Percentiles rank a stretch among this genome's conserved stretches.
These are phyloP conservation scores for Pseudogymnoascus sp. DNA, from an alignment of 2,329 filamentous ascomycete genomes.

Conservation along the genomic window DNA sequence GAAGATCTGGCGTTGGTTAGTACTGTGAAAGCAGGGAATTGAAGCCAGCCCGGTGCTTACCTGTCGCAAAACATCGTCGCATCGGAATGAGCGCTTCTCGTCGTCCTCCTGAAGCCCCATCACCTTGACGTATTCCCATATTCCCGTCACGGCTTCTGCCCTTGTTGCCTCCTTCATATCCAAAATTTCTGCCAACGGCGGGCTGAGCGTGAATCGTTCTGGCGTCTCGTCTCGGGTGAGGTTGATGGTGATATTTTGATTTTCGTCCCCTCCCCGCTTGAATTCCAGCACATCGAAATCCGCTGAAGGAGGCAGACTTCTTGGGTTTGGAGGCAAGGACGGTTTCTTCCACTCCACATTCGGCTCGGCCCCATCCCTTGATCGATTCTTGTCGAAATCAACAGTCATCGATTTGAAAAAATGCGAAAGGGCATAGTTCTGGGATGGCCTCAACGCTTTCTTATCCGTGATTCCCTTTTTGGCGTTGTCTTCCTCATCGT, in stretches of 20 bases:
- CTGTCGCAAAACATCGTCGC: constrained; percentile 72
- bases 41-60: constrained; percentile 42
- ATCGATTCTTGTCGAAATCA: constrained; percentile 60
- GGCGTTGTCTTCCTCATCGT: constrained; percentile 42
- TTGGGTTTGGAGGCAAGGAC: constrained; percentile 39
- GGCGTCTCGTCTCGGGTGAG: constrained; percentile 76
- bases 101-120: constrained; percentile 88
- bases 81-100: constrained; percentile 86
- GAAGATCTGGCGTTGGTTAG: constrained; percentile 51
- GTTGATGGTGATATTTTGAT: constrained; percentile 83
- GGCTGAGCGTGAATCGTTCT: constrained; percentile 74
- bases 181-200: constrained; percentile 71
- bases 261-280: constrained; percentile 85
- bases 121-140: constrained; percentile 91
- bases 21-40: background rate
- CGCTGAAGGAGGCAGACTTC: constrained; percentile 47
- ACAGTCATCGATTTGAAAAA: constrained; percentile 78
- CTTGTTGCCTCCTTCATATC: constrained; percentile 83
- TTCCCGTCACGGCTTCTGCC: constrained; percentile 77
- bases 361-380: constrained; percentile 46
- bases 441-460: constrained; percentile 33
- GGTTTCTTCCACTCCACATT: constrained; percentile 84
- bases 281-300: constrained; percentile 92
- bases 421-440: constrained; percentile 58
- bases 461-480: constrained; percentile 35